Evolutionary conservation across 164 flowering plant genomes (phyloP), one percentile per base, ranked within the genome.

Genomic region (Kalanchoe fedtschenkoi): DNA sequence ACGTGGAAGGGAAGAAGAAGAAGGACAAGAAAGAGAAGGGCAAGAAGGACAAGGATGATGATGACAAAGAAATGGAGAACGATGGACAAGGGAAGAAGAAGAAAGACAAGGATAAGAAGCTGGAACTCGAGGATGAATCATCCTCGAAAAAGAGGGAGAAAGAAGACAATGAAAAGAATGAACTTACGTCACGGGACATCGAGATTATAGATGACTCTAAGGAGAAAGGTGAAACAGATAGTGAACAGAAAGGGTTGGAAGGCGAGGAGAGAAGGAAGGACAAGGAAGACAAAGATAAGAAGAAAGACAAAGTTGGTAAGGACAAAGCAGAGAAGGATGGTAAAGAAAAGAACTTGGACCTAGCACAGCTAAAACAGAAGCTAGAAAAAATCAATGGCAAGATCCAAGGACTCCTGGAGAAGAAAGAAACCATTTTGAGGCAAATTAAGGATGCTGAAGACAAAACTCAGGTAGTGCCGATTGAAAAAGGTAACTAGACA

Each of bases 261-360:
- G 16, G 15, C 17, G 14, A 51, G 32, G 51, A 44, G 24, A 44
- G 21, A 3, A 4, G 9, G 6, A 51, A 51, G 32, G 56, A 11
- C 17, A 51, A 51, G 14, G 56, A 51, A 51, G 33, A 17, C 16
- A 51, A 51, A 11, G 30, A 26, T 11, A 51, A 51, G 32, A 28
- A 51, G 16, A 51, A 26, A 51, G 56, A 51, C 24, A 51, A 51
- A 15, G 32, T 24, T 26, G 17, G 30, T 8, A 47, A 51, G 6
- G 56, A 11, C 32, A 51, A 51, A 28, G 60, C 14, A 17, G 60
- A 33, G 24, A 34, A 57, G 22, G 60, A 33, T 57, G 34, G 60
- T 16, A 57, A 57, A 57, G 60, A 57, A 34, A 47, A 24, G 55
- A 47, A 47, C 55, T 22, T 47, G 55, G 55, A 47, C 30, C 3